Conservation (phyloP, 192 early-diverging fungal genomes). For the Diversispora epigaea region DNA sequence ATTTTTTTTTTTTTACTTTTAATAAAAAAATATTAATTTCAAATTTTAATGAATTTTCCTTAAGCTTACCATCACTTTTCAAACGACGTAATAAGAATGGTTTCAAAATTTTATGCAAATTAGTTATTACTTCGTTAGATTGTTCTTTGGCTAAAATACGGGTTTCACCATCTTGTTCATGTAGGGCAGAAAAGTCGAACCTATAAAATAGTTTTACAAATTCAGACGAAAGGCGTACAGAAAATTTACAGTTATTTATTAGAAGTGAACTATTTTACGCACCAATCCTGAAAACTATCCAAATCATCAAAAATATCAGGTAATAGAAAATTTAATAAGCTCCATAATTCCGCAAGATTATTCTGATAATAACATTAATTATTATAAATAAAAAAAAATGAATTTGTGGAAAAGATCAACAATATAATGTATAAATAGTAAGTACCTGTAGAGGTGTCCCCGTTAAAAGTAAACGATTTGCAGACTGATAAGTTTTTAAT, state of each 20-base stretch:
- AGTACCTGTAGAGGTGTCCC: conserved; percentile 88
- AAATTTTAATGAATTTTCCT: background rate
- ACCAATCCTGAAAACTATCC: conserved; percentile 83
- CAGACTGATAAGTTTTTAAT: conserved; percentile 77
- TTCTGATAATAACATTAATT: conserved; percentile 55
- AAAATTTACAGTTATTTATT: too few species aligned
- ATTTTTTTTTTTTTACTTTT: background rate
- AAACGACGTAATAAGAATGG: conserved; percentile 89
- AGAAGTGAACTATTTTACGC: background rate
- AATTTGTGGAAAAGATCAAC: background rate
- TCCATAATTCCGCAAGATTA: conserved; percentile 92
- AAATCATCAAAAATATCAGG: conserved; percentile 94
- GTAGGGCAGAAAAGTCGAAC: conserved; percentile 79
- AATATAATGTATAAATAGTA: background rate
- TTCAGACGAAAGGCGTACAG: background rate
- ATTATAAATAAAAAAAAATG: background rate
- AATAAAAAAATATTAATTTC: background rate
- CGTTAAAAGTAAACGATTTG: conserved; percentile 86
- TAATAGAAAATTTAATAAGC: conserved; percentile 89
- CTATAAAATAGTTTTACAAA: conserved; percentile 27
- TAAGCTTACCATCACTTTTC: conserved; percentile 74
- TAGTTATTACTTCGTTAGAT: conserved; percentile 65
- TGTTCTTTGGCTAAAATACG: conserved; percentile 69
- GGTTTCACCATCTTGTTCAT: conserved; percentile 60
- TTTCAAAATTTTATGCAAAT: conserved; percentile 87